A percentile compares a stretch with the other conserved stretches of the same genome.
These are phyloP conservation scores for Penicillium hesseltinei DNA, from an alignment of 2,329 filamentous ascomycete species.

Conservation along the genomic window DNA sequence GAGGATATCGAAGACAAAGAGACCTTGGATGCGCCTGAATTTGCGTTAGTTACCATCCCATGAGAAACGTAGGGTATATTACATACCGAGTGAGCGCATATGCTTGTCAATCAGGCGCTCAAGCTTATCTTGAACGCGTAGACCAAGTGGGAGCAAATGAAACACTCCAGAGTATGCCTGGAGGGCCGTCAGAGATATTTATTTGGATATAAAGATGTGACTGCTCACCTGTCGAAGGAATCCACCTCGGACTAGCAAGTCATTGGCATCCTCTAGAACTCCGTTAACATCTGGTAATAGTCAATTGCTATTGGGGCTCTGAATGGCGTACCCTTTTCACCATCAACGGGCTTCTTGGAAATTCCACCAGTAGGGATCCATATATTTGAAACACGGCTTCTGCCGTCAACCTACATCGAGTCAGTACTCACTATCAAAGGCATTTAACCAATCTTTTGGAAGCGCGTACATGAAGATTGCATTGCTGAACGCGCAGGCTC, in stretches of 20 bases:
- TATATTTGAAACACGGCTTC: constrained; percentile 66
- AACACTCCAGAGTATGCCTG: constrained; percentile 87
- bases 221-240: constrained; percentile 66
- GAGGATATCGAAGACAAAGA: constrained; percentile 56
- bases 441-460: neutral
- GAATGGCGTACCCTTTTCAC: constrained; percentile 41
- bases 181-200: neutral
- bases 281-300: constrained; percentile 30
- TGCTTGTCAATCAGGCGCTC: constrained; percentile 82
- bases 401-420: constrained; percentile 51
- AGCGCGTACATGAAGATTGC: constrained; percentile 39
- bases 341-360: constrained; percentile 52
- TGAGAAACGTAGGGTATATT: neutral
- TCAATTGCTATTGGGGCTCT: constrained; percentile 36
- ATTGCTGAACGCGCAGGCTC: constrained; percentile 28
- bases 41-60: neutral
- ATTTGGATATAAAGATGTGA: neutral
- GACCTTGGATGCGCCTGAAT: constrained; percentile 22
- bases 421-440: constrained; percentile 12
- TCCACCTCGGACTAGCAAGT: constrained; percentile 67
- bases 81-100: constrained; percentile 71
- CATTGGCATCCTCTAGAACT: constrained; percentile 57
- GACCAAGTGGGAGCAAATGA: constrained; percentile 82
- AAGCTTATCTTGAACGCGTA: constrained; percentile 84
- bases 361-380: constrained; percentile 78